Percentiles rank a stretch among this genome's conserved stretches.
Evolutionary conservation across 495 filamentous ascomycete genomes (phyloP).

Genomic region (Hyaloscypha hepaticicola): DNA sequence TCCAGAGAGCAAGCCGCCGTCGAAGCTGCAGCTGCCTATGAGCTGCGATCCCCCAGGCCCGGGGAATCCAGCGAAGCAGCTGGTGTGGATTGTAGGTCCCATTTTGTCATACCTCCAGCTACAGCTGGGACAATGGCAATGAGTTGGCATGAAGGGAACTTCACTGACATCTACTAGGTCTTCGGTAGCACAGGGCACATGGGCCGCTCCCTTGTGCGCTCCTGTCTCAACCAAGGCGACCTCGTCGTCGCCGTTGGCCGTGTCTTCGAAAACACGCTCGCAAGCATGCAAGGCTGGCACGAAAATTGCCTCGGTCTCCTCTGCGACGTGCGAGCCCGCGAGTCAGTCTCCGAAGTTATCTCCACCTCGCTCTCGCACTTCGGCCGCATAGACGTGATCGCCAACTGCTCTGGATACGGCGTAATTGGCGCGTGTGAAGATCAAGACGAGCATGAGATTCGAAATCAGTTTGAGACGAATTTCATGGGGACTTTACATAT

Average conservation of each 20-base stretch:
- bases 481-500: conserved; percentile 94
- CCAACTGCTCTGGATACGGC: conserved; percentile 88
- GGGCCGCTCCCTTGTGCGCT: conserved; percentile 84
- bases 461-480: conserved; percentile 96
- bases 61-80: conserved; percentile 66
- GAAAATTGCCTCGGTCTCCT: conserved; percentile 72
- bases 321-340: conserved; percentile 83
- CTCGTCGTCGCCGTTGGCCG: conserved; percentile 87
- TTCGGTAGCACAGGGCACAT: conserved; percentile 97
- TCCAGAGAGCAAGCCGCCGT: conserved; percentile 19
- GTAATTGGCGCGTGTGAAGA: conserved; percentile 96
- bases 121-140: neutral
- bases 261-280: conserved; percentile 73
- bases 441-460: conserved; percentile 91
- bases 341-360: conserved; percentile 72
- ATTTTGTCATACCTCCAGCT: neutral
- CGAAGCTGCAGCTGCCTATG: conserved; percentile 59
- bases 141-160: neutral
- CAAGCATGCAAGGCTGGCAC: conserved; percentile 67
- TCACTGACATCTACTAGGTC: conserved; percentile 49
- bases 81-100: conserved; percentile 75
- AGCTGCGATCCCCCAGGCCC: conserved; percentile 80
- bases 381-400: conserved; percentile 83
- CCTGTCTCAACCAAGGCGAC: conserved; percentile 76
- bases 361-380: conserved; percentile 67